phyloP scores from a whole-genome alignment of 768 basidiomycete species.

The Lactifluus echinatus region DNA sequence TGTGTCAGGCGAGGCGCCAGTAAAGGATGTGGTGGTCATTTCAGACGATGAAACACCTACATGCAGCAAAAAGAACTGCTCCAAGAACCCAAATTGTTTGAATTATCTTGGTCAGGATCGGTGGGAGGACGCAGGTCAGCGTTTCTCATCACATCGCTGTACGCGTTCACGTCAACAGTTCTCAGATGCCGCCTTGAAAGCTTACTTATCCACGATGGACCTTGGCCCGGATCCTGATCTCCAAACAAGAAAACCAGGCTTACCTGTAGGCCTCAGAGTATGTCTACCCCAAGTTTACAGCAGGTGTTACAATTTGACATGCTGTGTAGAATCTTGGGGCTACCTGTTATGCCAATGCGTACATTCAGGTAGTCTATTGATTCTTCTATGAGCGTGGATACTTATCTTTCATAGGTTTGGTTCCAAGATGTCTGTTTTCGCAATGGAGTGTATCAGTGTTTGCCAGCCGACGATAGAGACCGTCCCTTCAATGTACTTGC shows the following conservation, averaged over 20 bases:
- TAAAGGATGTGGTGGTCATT: constrained; percentile 58
- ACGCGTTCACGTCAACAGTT: neutral
- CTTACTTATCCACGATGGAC: constrained; percentile 20
- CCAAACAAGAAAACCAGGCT: constrained; percentile 5
- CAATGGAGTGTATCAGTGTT: constrained; percentile 71
- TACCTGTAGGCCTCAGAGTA: constrained; percentile 74
- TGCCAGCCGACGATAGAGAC: constrained; percentile 44
- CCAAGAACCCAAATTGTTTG: constrained; percentile 72
- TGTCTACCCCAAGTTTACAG: constrained; percentile 11
- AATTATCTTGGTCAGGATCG: constrained; percentile 80
- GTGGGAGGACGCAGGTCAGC: constrained; percentile 67
- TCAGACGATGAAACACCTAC: constrained; percentile 53
- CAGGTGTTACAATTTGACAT: constrained; percentile 1
- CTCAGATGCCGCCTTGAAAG: constrained; percentile 21
- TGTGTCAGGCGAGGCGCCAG: constrained; percentile 35
- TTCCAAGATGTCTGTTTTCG: constrained; percentile 80
- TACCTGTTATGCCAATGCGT: constrained; percentile 95
- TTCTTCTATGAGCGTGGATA: neutral
- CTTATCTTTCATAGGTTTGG: constrained; percentile 62
- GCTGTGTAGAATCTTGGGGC: constrained; percentile 81
- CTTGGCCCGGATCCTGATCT: constrained; percentile 15
- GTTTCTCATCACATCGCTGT: constrained; percentile 16
- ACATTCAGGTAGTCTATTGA: constrained; percentile 56
- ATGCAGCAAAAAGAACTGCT: constrained; percentile 61
- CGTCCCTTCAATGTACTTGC: constrained; percentile 33